phyloP scores from a whole-genome alignment of 305 asterid species.

The Fraxinus nigra region DNA sequence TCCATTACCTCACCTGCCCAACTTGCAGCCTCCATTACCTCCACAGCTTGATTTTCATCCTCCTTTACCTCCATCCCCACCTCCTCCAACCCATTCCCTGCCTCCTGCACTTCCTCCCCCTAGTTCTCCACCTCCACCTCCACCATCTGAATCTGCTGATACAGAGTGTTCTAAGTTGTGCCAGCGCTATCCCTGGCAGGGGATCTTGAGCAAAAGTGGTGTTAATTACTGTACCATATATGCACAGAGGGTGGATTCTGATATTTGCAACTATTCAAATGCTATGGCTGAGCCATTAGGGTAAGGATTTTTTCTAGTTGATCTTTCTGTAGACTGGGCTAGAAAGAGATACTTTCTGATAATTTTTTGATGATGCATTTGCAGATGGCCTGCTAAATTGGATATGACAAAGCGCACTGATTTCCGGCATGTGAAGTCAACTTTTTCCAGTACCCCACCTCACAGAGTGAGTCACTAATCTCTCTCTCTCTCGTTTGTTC shows the following conservation, averaged over 20 bases:
- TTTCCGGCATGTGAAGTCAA: conserved; percentile 72
- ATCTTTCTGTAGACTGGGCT: conserved; percentile 12
- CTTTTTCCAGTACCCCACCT: conserved; percentile 70
- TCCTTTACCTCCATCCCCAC: conserved; percentile 48
- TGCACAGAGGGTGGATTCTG: conserved; percentile 84
- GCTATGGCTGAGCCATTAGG: conserved; percentile 71
- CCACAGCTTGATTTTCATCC: conserved; percentile 43
- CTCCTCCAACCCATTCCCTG: conserved; percentile 47
- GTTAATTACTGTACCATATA: conserved; percentile 67
- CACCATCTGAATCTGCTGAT: conserved; percentile 45
- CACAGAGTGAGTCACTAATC: conserved; percentile 60
- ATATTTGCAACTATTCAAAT: conserved; percentile 70
- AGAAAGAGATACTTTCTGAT: conserved; percentile 2
- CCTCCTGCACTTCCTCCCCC: conserved; percentile 69
- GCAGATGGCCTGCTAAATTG: conserved; percentile 92
- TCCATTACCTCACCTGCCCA: conserved; percentile 43
- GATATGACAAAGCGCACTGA: conserved; percentile 95
- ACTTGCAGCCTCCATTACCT: conserved; percentile 41
- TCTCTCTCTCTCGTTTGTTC: conserved; percentile 17
- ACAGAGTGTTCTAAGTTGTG: conserved; percentile 33
- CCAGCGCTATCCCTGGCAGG: conserved; percentile 66
- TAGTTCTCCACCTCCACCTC: conserved; percentile 62
- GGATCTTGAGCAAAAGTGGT: conserved; percentile 88
- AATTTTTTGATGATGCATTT: conserved; percentile 27
- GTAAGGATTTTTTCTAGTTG: conserved; percentile 41